Percentiles rank a stretch among this genome's conserved stretches.
These are phyloP conservation scores for Agastache rugosa DNA, from an alignment of 257 asterid genomes.

Conservation along the genomic window DNA sequence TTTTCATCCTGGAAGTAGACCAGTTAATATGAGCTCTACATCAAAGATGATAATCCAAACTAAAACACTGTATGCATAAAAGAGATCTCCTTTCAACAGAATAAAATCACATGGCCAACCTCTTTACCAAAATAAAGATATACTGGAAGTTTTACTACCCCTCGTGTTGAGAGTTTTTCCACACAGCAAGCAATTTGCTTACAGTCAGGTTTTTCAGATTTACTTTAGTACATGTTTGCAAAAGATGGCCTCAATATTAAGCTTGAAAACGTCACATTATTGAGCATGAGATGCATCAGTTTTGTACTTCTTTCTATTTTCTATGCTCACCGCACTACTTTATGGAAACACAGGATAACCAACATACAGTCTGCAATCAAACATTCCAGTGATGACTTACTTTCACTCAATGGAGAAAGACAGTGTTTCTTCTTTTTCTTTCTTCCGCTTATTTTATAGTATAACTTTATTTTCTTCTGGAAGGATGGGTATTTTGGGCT, in stretches of 20 bases:
- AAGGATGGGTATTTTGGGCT: neutral
- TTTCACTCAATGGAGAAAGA: constrained; percentile 1
- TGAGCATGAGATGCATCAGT: constrained; percentile 21
- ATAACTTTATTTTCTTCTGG: neutral
- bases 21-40: constrained; percentile 15
- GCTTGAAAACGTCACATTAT: neutral
- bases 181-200: neutral
- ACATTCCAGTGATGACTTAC: neutral
- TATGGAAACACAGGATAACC: constrained; percentile 11
- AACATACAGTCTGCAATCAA: constrained; percentile 3
- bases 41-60: constrained; percentile 16
- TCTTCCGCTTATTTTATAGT: neutral
- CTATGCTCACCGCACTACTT: neutral
- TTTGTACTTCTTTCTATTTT: neutral
- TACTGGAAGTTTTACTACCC: neutral
- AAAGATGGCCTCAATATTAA: neutral
- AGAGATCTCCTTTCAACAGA: constrained; percentile 11
- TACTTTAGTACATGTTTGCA: neutral
- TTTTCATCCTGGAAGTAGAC: constrained; percentile 65
- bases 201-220: neutral
- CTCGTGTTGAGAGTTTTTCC: neutral
- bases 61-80: constrained; percentile 12
- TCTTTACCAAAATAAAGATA: constrained; percentile 3
- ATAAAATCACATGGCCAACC: neutral
- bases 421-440: neutral